Percentiles rank a stretch among this genome's conserved stretches.
Evolutionary conservation across 2,329 filamentous ascomycete species (phyloP).

Genomic region (Aureobasidium melanogenum): DNA sequence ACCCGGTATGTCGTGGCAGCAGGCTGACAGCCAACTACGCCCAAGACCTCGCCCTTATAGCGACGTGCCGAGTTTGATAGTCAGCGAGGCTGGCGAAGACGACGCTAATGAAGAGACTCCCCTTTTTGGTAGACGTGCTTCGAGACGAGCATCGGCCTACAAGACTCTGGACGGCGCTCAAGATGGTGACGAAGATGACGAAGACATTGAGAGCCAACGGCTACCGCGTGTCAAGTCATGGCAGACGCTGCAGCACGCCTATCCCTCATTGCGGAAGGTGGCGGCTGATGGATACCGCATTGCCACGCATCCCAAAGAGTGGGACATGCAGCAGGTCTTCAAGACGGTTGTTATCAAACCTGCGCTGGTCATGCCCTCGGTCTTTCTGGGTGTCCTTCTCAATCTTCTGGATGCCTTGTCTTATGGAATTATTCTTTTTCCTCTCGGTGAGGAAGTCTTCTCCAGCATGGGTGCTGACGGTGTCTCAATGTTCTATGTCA

Average conservation of each 20-base stretch:
- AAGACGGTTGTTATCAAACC: constrained; percentile 57
- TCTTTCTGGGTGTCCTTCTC: constrained; percentile 77
- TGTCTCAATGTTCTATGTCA: constrained; percentile 98
- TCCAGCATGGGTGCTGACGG: constrained; percentile 79
- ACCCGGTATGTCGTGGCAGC: constrained; percentile 8
- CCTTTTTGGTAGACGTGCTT: constrained; percentile 23
- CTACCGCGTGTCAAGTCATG: constrained; percentile 18
- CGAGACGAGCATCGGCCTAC: constrained; percentile 3
- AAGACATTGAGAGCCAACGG: constrained; percentile 20
- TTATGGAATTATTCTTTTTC: constrained; percentile 81
- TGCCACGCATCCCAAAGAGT: constrained; percentile 56
- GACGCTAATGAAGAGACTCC: constrained; percentile 24
- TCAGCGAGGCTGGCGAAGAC: constrained; percentile 20
- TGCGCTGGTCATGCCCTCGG: constrained; percentile 66
- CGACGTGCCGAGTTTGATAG: constrained; percentile 21
- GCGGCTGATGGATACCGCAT: constrained; percentile 19
- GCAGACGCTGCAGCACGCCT: constrained; percentile 23
- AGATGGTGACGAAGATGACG: neutral
- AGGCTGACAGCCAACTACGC: neutral
- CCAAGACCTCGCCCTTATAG: neutral
- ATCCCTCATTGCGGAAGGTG: constrained; percentile 18
- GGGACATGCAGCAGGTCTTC: constrained; percentile 61
- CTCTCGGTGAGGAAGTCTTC: constrained; percentile 79
- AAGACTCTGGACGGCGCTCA: constrained; percentile 7
- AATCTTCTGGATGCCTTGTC: constrained; percentile 93